Percentiles rank a stretch among this genome's conserved stretches.
Evolutionary conservation across 1,139 yeast genomes (phyloP).

Genomic region (Yamadazyma buinensis): DNA sequence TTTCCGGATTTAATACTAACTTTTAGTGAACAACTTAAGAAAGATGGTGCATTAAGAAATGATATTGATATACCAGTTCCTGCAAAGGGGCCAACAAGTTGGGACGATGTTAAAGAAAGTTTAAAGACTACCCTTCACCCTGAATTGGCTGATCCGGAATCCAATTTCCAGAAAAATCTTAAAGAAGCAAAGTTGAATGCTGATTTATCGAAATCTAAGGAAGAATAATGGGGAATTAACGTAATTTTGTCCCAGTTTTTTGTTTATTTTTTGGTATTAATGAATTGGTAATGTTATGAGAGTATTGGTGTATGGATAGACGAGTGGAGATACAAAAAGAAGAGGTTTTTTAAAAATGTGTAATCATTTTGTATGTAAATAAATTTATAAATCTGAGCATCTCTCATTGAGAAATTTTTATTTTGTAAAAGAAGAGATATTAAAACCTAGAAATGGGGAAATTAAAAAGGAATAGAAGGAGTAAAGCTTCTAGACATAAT

Average conservation of each 20-base stretch:
- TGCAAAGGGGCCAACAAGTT: slow-evolving; percentile 32
- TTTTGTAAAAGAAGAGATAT: too few relatives aligned
- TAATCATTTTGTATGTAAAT: too few relatives aligned
- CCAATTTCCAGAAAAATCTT: background rate
- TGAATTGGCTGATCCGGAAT: slow-evolving; percentile 8
- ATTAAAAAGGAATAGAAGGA: slow-evolving; percentile 66
- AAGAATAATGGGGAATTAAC: too few relatives aligned
- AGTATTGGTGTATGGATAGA: too few relatives aligned
- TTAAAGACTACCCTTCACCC: slow-evolving; percentile 23
- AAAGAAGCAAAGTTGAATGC: background rate
- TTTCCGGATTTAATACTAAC: slow-evolving; percentile 16
- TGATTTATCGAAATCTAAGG: too few relatives aligned
- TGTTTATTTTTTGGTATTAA: too few relatives aligned
- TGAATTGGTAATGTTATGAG: too few relatives aligned
- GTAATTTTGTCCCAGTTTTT: too few relatives aligned
- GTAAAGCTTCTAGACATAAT: slow-evolving; percentile 50
- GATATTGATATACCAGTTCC: slow-evolving; percentile 53
- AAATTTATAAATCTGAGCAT: too few relatives aligned
- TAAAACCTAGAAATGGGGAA: slow-evolving; percentile 54
- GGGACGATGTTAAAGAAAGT: slow-evolving; percentile 34
- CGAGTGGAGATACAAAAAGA: too few relatives aligned
- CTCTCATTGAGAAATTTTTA: slow-evolving; percentile 7
- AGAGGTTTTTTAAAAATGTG: too few relatives aligned
- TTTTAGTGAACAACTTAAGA: slow-evolving; percentile 57
- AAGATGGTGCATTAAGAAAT: slow-evolving; percentile 62